These are phyloP conservation scores for Plantago ovata DNA, from an alignment of 257 asterid genomes.

Conservation along the genomic window DNA sequence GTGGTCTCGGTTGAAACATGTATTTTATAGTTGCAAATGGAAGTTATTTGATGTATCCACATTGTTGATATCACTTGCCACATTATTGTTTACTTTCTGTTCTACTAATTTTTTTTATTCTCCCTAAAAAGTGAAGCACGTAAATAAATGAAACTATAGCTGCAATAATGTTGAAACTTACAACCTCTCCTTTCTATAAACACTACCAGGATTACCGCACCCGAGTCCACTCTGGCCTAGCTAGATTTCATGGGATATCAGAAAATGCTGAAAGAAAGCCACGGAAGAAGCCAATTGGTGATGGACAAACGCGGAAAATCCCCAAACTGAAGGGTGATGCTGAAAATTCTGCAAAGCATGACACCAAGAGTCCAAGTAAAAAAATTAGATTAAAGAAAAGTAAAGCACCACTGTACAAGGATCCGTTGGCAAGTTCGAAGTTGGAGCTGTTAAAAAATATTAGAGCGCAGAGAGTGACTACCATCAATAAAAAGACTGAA, in stretches of 20 bases:
- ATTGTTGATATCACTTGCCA: no score
- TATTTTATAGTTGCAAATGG: no score
- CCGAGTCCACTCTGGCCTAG: conserved; percentile 67
- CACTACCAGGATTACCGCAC: conserved; percentile 52
- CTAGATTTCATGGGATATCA: conserved; percentile 59
- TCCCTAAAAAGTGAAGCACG: no score
- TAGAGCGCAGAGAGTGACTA: conserved; percentile 61
- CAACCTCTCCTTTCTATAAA: not conserved
- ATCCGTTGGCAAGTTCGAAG: conserved; percentile 72
- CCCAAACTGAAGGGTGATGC: conserved; percentile 33
- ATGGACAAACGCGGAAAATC: conserved; percentile 40
- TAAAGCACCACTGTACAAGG: conserved; percentile 52
- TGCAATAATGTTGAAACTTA: conserved; percentile 4
- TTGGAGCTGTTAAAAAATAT: conserved; percentile 77
- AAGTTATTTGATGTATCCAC: no score
- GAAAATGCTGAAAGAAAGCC: conserved; percentile 58
- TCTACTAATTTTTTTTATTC: no score
- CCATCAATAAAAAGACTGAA: conserved; percentile 43
- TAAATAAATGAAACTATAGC: not conserved
- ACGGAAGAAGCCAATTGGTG: conserved; percentile 45
- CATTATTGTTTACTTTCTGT: no score
- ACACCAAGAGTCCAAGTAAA: conserved; percentile 34
- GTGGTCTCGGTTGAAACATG: no score
- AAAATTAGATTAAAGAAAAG: conserved; percentile 40
- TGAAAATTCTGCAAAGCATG: conserved; percentile 26